Percentiles rank a stretch among this genome's conserved stretches.
phyloP scores from a whole-genome alignment of 108 stramenopile genomes.

The Nitzschia sp. region DNA sequence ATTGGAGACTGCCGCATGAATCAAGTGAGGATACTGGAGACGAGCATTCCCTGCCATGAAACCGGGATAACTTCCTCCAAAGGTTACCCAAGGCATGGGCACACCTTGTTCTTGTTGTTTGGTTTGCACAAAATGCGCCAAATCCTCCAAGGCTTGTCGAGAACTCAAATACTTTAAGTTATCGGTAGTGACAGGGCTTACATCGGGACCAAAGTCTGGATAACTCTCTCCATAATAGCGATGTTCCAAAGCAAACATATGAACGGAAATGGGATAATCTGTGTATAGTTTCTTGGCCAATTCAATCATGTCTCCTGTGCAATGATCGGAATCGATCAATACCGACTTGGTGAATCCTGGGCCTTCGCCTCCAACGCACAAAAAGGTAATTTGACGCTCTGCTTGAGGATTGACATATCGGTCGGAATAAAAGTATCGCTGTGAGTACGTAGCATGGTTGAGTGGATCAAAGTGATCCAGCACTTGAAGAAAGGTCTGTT shows the following conservation, averaged over 20 bases:
- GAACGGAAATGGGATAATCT: constrained; percentile 33
- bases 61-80: constrained; percentile 91
- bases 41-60: constrained; percentile 80
- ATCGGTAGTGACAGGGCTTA: constrained; percentile 42
- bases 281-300: constrained; percentile 45
- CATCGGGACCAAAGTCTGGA: constrained; percentile 37
- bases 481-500: constrained; percentile 50
- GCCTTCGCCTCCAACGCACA: constrained; percentile 90
- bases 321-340: constrained; percentile 79
- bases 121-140: constrained; percentile 62
- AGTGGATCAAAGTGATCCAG: constrained; percentile 68
- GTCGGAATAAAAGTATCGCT: constrained; percentile 75
- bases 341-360: constrained; percentile 70
- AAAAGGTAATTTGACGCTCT: constrained; percentile 43
- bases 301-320: constrained; percentile 85
- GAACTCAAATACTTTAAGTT: constrained; percentile 67
- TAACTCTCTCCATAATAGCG: constrained; percentile 86
- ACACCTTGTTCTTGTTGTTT: constrained; percentile 17
- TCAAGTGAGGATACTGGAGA: constrained; percentile 78
- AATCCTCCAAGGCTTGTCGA: constrained; percentile 81
- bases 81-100: constrained; percentile 63
- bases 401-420: constrained; percentile 22
- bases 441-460: constrained; percentile 47
- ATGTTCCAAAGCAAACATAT: constrained; percentile 85
- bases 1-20: constrained; percentile 75